A percentile compares a stretch with the other conserved stretches of the same genome.
These are phyloP conservation scores for Boletus speciosus DNA, from an alignment of 768 basidiomycete genomes.

Conservation along the genomic window DNA sequence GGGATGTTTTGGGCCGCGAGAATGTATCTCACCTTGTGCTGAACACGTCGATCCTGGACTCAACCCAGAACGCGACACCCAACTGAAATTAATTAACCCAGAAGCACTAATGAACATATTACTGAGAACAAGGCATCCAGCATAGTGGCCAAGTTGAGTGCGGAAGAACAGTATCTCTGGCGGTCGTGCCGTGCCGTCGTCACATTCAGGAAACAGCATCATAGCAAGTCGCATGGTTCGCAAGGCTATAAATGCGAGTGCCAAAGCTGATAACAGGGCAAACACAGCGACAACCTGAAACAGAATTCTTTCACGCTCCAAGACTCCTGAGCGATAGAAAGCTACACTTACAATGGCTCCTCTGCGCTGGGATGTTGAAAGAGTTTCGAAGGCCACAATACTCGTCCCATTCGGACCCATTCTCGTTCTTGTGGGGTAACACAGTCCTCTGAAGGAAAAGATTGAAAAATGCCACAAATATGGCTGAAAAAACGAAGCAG, in stretches of 20 bases:
- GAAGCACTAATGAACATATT: slow-evolving; percentile 52
- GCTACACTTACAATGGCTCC: slow-evolving; percentile 21
- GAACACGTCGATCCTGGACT: slow-evolving; percentile 48
- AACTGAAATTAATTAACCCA: slow-evolving; percentile 52
- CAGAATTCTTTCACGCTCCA: neutral
- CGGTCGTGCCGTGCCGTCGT: slow-evolving; percentile 27
- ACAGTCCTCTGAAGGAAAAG: neutral
- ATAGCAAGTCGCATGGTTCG: slow-evolving; percentile 48
- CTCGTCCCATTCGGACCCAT: slow-evolving; percentile 5
- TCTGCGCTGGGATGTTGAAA: slow-evolving; percentile 11
- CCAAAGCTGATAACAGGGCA: slow-evolving; percentile 51
- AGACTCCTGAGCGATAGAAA: neutral
- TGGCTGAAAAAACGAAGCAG: neutral
- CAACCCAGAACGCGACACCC: slow-evolving; percentile 45
- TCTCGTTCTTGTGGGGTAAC: neutral
- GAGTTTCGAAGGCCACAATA: slow-evolving; percentile 1
- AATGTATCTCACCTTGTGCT: slow-evolving; percentile 49
- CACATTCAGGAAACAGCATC: slow-evolving; percentile 29
- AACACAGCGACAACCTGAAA: slow-evolving; percentile 46
- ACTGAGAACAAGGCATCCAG: slow-evolving; percentile 57
- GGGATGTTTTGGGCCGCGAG: neutral
- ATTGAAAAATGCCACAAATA: neutral
- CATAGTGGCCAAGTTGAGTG: slow-evolving; percentile 68
- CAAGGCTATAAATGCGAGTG: slow-evolving; percentile 46
- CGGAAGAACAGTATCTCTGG: slow-evolving; percentile 61